These are phyloP conservation scores for Cryomyces minteri DNA, from an alignment of 495 filamentous ascomycete species.

Conservation along the genomic window DNA sequence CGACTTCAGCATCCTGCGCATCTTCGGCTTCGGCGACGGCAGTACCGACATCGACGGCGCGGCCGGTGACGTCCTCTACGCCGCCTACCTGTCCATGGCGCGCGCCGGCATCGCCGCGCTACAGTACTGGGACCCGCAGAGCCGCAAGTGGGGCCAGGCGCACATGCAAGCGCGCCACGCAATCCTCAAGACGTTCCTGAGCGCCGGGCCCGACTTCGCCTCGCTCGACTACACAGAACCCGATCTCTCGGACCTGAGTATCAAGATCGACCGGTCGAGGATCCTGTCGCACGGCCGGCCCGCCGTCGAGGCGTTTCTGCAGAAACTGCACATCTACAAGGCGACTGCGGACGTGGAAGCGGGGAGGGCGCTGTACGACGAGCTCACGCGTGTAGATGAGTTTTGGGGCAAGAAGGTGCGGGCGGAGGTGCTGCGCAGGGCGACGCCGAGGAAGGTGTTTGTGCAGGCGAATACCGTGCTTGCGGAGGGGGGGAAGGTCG, in stretches of 20 bases:
- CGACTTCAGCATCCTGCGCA: constrained; percentile 71
- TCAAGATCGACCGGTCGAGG: constrained; percentile 66
- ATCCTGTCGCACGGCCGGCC: constrained; percentile 43
- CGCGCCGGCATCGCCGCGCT: constrained; percentile 68
- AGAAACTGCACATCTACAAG: constrained; percentile 87
- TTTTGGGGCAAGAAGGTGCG: constrained; percentile 67
- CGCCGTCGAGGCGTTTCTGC: constrained; percentile 76
- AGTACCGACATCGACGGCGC: constrained; percentile 43
- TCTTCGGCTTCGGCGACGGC: constrained; percentile 81
- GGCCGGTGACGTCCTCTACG: constrained; percentile 73
- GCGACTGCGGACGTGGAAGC: constrained; percentile 65
- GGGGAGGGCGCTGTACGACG: constrained; percentile 58
- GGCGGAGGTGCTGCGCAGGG: constrained; percentile 62
- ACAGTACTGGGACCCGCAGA: constrained; percentile 80
- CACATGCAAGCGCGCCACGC: constrained; percentile 91
- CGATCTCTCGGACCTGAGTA: constrained; percentile 63
- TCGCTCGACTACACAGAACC: constrained; percentile 52
- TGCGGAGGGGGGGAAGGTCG: constrained; percentile 45
- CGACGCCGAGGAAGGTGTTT: constrained; percentile 87
- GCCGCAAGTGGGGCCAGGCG: constrained; percentile 80
- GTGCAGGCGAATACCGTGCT: constrained; percentile 81
- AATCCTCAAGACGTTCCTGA: constrained; percentile 77
- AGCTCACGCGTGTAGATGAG: constrained; percentile 63
- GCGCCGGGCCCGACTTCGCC: constrained; percentile 66
- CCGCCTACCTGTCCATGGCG: constrained; percentile 80